Base-by-base conservation (phyloP, 1,284 basidiomycete species). In the Naganishia sp. region DNA sequence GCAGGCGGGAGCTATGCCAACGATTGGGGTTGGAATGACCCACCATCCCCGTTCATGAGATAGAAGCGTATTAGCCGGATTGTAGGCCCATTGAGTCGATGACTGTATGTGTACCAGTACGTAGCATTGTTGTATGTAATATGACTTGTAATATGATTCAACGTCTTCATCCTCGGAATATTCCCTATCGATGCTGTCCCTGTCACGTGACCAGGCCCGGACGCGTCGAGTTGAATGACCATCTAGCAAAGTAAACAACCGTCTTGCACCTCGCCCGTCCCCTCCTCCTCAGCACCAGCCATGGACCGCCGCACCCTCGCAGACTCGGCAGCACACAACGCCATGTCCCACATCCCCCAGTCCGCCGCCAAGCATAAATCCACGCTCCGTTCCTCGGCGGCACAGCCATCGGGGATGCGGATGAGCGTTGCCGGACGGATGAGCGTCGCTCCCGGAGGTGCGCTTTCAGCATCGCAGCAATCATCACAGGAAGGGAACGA, bases 311-410 rank as follows among this genome's bases (percentile, higher is more conserved):
- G 85, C 47, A 86, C 74, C 0, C 70, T 86, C 39, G 84, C 88
- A 82, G 17, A 85, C 75, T 60, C 85, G 88, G 7, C 85, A 87
- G 1, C 87, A 88, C 0, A 77, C 84, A 66, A 90, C 88, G 81
- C 90, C 89, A 75, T 81, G 84, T 31, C 72, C 77, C 13, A 47
- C 69, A 9, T 68, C 72, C 42, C 43, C 53, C 65, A 52, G 85
- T 86, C 28, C 87, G 88, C 7, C 85, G 86, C 49, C 84, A 87
- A 32, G 75, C 84, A 51, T n/a, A 66, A 66, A 52, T 58, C 41
- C 56, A 52, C 47, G 51, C 52, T 31, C 23, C 41, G 32, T 6
- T 62, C 46, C 17, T 63, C 60, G 15, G 53, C 39, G 39, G 50
- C 13, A 52, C 63, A 42, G 52, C 52, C 52, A n/a, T n/a, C 52